Percentiles rank a stretch among this genome's conserved stretches.
These are phyloP conservation scores for Nitzschia sp. DNA, from an alignment of 108 stramenopile genomes.

Conservation along the genomic window DNA sequence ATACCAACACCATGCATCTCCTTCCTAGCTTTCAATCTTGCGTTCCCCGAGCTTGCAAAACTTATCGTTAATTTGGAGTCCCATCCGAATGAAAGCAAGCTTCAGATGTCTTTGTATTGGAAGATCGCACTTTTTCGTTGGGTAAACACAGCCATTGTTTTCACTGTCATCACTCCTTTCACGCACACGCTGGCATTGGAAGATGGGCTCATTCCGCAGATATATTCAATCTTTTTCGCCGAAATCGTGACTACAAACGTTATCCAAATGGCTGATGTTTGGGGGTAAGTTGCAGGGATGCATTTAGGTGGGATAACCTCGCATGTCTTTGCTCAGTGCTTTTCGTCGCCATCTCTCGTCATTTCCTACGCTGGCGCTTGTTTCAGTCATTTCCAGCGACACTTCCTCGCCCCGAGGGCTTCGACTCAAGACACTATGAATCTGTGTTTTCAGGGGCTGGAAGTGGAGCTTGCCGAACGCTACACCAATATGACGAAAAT, in stretches of 20 bases:
- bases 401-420: conserved; percentile 78
- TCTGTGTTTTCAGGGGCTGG: conserved; percentile 61
- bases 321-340: not conserved
- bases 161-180: conserved; percentile 84
- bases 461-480: conserved; percentile 71
- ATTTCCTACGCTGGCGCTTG: conserved; percentile 1
- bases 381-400: conserved; percentile 61
- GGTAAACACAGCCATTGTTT: conserved; percentile 81
- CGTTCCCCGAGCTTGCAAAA: conserved; percentile 82
- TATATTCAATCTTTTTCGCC: conserved; percentile 62
- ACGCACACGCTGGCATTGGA: conserved; percentile 41
- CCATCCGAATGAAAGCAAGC: conserved; percentile 70
- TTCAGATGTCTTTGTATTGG: conserved; percentile 73
- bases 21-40: conserved; percentile 49
- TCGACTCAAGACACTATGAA: conserved; percentile 84
- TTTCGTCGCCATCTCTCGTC: not conserved
- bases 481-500: conserved; percentile 72
- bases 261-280: conserved; percentile 57
- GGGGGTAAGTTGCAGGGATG: too few species aligned
- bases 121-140: conserved; percentile 80
- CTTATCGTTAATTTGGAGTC: conserved; percentile 56
- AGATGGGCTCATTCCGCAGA: conserved; percentile 37
- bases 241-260: conserved; percentile 77
- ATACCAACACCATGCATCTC: not conserved
- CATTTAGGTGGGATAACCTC: conserved; percentile 4